A percentile compares a stretch with the other conserved stretches of the same genome.
These are phyloP conservation scores for Capronia americana DNA, from an alignment of 2,329 filamentous ascomycete genomes.

Conservation along the genomic window DNA sequence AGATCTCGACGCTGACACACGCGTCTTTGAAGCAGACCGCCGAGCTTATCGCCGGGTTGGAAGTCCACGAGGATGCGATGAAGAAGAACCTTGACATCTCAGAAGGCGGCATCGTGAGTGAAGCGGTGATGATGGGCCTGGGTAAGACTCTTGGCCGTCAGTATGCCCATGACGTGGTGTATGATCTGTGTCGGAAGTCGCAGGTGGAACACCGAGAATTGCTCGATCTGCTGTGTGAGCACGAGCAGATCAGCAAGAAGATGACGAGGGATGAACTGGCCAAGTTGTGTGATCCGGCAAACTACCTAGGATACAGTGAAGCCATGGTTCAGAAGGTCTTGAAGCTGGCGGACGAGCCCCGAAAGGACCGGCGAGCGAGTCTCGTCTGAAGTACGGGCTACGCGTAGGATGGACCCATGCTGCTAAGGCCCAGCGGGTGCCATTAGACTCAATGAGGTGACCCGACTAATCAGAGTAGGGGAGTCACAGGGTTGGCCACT, in stretches of 20 bases:
- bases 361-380: slow-evolving; percentile 18
- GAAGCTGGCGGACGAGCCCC: slow-evolving; percentile 27
- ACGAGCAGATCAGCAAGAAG: slow-evolving; percentile 52
- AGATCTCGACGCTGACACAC: slow-evolving; percentile 60
- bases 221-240: slow-evolving; percentile 53
- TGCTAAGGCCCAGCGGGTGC: background rate
- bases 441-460: background rate
- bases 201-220: slow-evolving; percentile 53
- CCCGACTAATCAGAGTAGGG: background rate
- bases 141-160: slow-evolving; percentile 59
- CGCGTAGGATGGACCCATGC: background rate
- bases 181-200: slow-evolving; percentile 59
- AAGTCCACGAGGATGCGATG: slow-evolving; percentile 60
- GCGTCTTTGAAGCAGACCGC: slow-evolving; percentile 61
- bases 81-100: slow-evolving; percentile 59
- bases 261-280: slow-evolving; percentile 57
- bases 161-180: slow-evolving; percentile 64
- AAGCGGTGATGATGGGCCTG: slow-evolving; percentile 66
- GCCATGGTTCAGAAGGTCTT: slow-evolving; percentile 47
- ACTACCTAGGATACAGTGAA: slow-evolving; percentile 50
- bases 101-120: slow-evolving; percentile 62
- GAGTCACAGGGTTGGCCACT: background rate
- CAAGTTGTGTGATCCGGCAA: slow-evolving; percentile 63
- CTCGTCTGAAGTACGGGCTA: slow-evolving; percentile 20
- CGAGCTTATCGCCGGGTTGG: slow-evolving; percentile 59